A percentile compares a stretch with the other conserved stretches of the same genome.
These are phyloP conservation scores for Lasiodiplodia sp. DNA, from an alignment of 2,329 filamentous ascomycete species.

Conservation along the genomic window DNA sequence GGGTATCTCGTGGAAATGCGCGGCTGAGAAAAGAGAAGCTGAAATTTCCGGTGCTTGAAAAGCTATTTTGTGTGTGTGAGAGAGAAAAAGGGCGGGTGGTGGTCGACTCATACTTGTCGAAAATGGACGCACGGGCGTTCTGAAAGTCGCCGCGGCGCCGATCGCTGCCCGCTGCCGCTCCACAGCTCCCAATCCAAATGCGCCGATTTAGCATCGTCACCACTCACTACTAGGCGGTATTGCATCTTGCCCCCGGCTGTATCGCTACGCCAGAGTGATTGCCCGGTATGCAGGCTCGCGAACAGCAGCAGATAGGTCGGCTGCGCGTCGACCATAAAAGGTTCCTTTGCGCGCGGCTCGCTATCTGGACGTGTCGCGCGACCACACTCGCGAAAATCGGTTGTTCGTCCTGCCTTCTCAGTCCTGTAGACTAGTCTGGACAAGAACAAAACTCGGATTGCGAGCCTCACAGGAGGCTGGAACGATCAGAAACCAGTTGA, in stretches of 20 bases:
- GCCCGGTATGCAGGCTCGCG: neutral
- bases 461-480: no score
- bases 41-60: neutral
- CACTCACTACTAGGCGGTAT: neutral
- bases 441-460: no score
- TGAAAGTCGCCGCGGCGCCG: constrained; percentile 13
- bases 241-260: neutral
- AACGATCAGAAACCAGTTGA: no score
- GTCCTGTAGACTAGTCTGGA: no score
- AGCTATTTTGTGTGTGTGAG: neutral
- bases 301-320: no score
- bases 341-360: no score
- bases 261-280: constrained; percentile 5
- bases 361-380: no score
- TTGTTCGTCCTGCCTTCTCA: no score
- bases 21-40: neutral
- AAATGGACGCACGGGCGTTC: constrained; percentile 22
- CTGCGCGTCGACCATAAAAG: no score
- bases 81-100: neutral
- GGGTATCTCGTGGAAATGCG: neutral
- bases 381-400: no score
- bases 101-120: constrained; percentile 6
- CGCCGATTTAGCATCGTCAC: neutral
- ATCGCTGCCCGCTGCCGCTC: constrained; percentile 10
- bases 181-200: neutral